phyloP scores from a whole-genome alignment of 2,329 filamentous ascomycete genomes.

The Epichloe sp. region DNA sequence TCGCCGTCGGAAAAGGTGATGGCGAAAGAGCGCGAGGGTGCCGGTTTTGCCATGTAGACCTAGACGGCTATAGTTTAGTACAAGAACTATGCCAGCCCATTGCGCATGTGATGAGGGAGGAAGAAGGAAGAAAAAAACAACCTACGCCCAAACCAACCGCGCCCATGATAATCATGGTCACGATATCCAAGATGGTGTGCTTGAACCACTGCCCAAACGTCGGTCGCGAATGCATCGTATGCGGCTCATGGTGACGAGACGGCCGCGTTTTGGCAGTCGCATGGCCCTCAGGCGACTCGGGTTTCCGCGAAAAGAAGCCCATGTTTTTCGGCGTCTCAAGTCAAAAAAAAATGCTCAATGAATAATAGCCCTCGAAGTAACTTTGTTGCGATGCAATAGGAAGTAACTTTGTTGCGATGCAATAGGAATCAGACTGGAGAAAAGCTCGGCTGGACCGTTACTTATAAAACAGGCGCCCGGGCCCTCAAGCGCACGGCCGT shows the following conservation, averaged over 20 bases:
- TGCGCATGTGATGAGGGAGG: background rate
- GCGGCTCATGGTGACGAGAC: slow-evolving; percentile 11
- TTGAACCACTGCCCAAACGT: slow-evolving; percentile 59
- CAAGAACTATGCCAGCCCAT: background rate
- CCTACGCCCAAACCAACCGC: slow-evolving; percentile 53
- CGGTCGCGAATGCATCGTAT: slow-evolving; percentile 37
- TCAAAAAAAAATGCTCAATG: no score
- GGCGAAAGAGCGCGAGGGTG: slow-evolving; percentile 45
- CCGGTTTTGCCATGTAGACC: slow-evolving; percentile 52
- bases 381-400: background rate
- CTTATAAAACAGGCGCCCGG: background rate
- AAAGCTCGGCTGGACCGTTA: background rate
- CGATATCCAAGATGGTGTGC: slow-evolving; percentile 50
- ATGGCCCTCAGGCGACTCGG: background rate
- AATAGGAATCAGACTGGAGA: background rate
- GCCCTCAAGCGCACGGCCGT: background rate
- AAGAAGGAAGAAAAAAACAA: background rate
- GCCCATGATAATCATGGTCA: slow-evolving; percentile 55
- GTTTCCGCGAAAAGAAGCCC: slow-evolving; percentile 2
- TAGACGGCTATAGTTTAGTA: slow-evolving; percentile 12
- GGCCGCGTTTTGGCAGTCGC: background rate
- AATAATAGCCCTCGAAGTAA: background rate
- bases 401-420: background rate
- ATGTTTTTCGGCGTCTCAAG: background rate
- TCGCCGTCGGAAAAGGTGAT: slow-evolving; percentile 53